Conservation (phyloP, 345 rosid genomes). For the Cardamine chenopodiifolia region DNA sequence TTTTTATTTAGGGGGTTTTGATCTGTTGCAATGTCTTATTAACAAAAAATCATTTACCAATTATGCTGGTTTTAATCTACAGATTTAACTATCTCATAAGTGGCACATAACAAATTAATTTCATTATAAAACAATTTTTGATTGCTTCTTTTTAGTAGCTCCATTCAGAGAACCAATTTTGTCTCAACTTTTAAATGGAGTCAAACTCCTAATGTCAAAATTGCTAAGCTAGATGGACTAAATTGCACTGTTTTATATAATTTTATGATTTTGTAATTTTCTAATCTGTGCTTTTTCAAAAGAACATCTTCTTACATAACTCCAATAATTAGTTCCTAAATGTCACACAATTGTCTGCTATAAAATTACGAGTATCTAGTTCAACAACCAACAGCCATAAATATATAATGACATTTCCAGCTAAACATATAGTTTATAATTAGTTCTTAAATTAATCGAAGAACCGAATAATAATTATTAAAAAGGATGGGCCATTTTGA, state of each 20-base stretch:
- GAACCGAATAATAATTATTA: conserved; percentile 25
- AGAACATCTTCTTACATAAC: background rate
- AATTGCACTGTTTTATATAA: background rate
- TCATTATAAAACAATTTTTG: background rate
- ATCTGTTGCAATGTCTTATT: background rate
- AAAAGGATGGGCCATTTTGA: conserved; percentile 28
- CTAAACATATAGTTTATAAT: conserved; percentile 17
- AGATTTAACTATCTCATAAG: background rate
- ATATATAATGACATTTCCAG: conserved; percentile 37
- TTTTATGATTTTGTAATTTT: background rate
- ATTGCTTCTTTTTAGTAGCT: conserved; percentile 6
- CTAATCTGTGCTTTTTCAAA: background rate
- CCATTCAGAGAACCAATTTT: conserved; percentile 17
- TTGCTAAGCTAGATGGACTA: conserved; percentile 25
- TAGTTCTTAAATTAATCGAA: conserved; percentile 10
- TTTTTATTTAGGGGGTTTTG: background rate
- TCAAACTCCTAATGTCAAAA: conserved; percentile 31
- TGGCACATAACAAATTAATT: background rate
- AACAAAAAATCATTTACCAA: background rate
- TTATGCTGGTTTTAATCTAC: background rate
- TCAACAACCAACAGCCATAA: conserved; percentile 45
- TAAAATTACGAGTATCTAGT: conserved; percentile 33
- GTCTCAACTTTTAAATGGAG: background rate
- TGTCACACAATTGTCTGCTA: conserved; percentile 38
- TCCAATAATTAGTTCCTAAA: conserved; percentile 26